Evolutionary conservation across 2,329 filamentous ascomycete genomes (phyloP), one percentile per base, ranked within the genome.

Genomic region (Aspergillus candidus): DNA sequence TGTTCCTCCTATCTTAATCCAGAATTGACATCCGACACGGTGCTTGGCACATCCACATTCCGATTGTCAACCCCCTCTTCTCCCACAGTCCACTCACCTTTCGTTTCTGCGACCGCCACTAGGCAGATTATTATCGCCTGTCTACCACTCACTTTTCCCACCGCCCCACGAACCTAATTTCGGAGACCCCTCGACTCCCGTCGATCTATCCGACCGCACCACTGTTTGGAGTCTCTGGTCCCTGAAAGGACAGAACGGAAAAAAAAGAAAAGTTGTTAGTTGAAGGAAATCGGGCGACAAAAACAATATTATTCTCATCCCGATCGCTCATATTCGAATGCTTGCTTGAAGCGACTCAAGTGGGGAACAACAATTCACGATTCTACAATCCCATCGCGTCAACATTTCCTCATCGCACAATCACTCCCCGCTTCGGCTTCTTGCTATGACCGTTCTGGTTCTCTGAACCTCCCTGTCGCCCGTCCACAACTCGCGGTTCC

Each of bases 401-500:
- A 46, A 54, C 44, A 11, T 32, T 47, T 30, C 39, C 40, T 54
- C 56, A 59, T 59, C 61, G 61, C 62, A 65, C 62, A 65, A 61
- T 27, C 53, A 56, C 56, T 50, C 53, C 47, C 37, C 46, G 47
- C 51, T 57, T 55, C 54, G 58, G 57, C 59, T 60, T 52, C 54
- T 49, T 65, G 54, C 48, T 48, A 63, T 64, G 60, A 57, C 49
- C 52, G 46, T 53, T 54, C 52, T 46, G 43, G 49, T 55, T 59
- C 55, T 54, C 50, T 49, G 48, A 48, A 50, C 48, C 48, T 49
- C 44, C 47, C 37, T 11, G n/a, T 41, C 40, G 6, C 41, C 47
- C 35, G 12, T n/a, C 10, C 12, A 4, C 31, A 27, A 27, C 22
- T 27, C 22, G 22, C 22, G 6, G 8, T 31, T 31, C 18, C n/a